Conservation (phyloP, 208 protist genomes). For the Balamuthia mandrillaris region DNA sequence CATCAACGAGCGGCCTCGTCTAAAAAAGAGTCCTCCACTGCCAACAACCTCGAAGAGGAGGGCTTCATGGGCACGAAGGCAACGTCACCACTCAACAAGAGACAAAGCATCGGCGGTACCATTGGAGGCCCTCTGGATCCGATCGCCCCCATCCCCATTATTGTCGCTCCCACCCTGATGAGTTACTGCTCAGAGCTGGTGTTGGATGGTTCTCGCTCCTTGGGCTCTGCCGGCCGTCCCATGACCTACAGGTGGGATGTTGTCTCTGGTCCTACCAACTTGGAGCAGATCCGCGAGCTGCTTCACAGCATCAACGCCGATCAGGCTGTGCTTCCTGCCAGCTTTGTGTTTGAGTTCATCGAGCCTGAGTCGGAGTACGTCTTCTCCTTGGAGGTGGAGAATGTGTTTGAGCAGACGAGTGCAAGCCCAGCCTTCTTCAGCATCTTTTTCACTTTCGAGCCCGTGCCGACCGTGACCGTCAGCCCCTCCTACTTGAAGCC, state of each 20-base stretch:
- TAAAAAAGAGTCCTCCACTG: no score
- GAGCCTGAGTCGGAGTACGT: not conserved
- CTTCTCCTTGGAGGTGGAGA: constrained; percentile 5
- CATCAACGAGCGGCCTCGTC: no score
- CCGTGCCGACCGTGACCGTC: not conserved
- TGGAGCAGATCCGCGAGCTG: not conserved
- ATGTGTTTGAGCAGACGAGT: not conserved
- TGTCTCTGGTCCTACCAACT: not conserved
- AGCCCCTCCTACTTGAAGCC: not conserved
- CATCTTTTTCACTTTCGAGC: constrained; percentile 14
- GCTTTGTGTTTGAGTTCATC: not conserved
- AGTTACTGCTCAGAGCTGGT: no score
- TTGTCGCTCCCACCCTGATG: no score
- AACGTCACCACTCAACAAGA: no score
- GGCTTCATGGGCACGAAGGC: no score
- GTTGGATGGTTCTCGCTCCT: no score
- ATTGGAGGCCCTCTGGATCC: no score
- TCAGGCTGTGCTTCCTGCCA: not conserved
- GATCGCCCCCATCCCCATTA: no score
- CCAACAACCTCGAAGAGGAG: no score
- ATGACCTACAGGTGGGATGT: not conserved
- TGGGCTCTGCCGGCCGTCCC: not conserved
- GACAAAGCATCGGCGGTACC: no score
- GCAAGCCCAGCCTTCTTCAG: not conserved
- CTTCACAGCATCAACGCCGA: not conserved